Evolutionary conservation across 805 yeast species (phyloP), one percentile per base, ranked within the genome.

Genomic region (Candida pseudoglaebosa): DNA sequence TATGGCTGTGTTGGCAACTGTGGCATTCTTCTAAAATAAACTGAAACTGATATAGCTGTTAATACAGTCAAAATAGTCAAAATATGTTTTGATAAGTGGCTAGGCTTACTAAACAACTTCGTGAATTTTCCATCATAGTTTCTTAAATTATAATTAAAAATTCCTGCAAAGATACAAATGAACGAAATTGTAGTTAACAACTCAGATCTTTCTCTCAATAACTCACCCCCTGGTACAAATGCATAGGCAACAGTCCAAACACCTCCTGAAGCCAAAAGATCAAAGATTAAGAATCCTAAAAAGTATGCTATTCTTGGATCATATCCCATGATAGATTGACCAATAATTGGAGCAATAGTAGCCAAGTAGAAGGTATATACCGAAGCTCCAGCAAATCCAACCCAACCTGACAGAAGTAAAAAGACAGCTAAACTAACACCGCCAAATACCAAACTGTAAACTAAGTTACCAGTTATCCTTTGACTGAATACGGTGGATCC

Each of bases 171-270:
- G 18, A 87, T 62, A 33, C 73, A 54, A 0, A 60, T 46, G 33
- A 81, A 77, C 12, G 93, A 78, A 6, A 65, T 44, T 4, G 73
- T 73, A 32, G 89, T 60, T 2, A 93, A 76, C 33, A 84, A 60
- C 58, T 88, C 95, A 1, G 93, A 82, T 58, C 96, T 77, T 61
- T 93, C 99, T 54, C 99, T 77, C 37, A 93, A 68, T 16, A 84
- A 44, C 56, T 83, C 82, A 6, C 99, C 99, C 43, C 87, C 90
- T 8, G 99, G 99, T 34, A 93, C 99, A 65, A 93, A 93, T 0
- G 99, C 98, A 61, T 93, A 93, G 0, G 99, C 99, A 33, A 93
- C 98, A 31, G 84, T 82, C 98, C 98, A 91, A 36, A 91, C 95
- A 59, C 89, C 91, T 4, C 84, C 95, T 44, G 93, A 70, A 18